These are phyloP conservation scores for Camelina neglecta DNA, from an alignment of 345 rosid genomes.

Conservation along the genomic window DNA sequence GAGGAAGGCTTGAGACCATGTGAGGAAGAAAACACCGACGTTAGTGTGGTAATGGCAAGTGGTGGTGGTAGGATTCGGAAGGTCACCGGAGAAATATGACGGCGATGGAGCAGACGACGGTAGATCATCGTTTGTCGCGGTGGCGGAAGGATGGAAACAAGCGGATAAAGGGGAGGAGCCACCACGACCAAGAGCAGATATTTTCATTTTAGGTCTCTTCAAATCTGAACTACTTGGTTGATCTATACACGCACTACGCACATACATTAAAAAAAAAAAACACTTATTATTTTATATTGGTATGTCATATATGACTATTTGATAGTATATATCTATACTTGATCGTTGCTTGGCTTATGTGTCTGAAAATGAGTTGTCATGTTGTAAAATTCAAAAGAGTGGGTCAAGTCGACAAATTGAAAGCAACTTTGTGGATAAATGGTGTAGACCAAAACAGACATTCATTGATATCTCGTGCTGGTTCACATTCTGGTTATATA, in stretches of 20 bases:
- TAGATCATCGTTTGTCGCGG: neutral
- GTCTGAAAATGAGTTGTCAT: slow-evolving; percentile 45
- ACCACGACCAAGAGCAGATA: slow-evolving; percentile 25
- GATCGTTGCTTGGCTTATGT: slow-evolving; percentile 8
- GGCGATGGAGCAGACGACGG: slow-evolving; percentile 31
- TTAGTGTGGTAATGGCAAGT: slow-evolving; percentile 74
- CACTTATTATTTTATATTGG: neutral
- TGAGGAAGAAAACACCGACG: slow-evolving; percentile 77
- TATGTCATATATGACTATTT: slow-evolving; percentile 1
- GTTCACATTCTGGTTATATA: slow-evolving; percentile 2
- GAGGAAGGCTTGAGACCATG: slow-evolving; percentile 74
- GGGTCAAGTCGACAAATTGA: slow-evolving; percentile 37
- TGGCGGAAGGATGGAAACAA: slow-evolving; percentile 58
- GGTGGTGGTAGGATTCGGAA: slow-evolving; percentile 47
- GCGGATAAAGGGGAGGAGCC: slow-evolving; percentile 60
- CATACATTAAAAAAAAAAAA: neutral
- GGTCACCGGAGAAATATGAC: slow-evolving; percentile 39
- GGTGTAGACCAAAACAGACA: slow-evolving; percentile 21
- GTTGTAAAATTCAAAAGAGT: slow-evolving; percentile 34
- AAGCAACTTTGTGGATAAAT: slow-evolving; percentile 36
- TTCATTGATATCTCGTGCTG: neutral
- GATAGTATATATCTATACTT: slow-evolving; percentile 2
- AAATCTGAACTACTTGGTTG: slow-evolving; percentile 4
- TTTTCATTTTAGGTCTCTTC: slow-evolving; percentile 18
- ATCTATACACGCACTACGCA: neutral